A percentile compares a stretch with the other conserved stretches of the same genome.
These are phyloP conservation scores for Serendipita indica DNA, from an alignment of 768 basidiomycete genomes.

Conservation along the genomic window DNA sequence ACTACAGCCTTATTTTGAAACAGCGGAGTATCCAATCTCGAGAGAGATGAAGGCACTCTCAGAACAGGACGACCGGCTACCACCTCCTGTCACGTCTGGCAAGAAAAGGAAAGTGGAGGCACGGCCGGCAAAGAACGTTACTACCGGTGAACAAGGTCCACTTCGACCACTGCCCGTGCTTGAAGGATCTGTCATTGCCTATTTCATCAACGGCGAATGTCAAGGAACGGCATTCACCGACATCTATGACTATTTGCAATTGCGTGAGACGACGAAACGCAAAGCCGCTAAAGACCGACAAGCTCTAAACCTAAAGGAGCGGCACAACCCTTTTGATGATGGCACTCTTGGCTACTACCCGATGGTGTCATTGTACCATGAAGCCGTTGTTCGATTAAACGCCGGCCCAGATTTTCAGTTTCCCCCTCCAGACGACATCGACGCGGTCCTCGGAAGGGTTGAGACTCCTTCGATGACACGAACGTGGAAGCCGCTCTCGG, in stretches of 20 bases:
- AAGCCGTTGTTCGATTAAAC: slow-evolving; percentile 70
- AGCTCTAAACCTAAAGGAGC: slow-evolving; percentile 53
- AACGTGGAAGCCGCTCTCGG: slow-evolving; percentile 66
- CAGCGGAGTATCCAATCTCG: slow-evolving; percentile 68
- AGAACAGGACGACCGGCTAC: slow-evolving; percentile 32
- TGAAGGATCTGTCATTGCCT: slow-evolving; percentile 56
- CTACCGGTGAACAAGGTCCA: slow-evolving; percentile 22
- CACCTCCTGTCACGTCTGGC: slow-evolving; percentile 9
- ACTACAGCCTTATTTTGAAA: slow-evolving; percentile 94
- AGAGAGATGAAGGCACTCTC: slow-evolving; percentile 90
- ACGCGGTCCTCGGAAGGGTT: slow-evolving; percentile 36
- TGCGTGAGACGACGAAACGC: slow-evolving; percentile 45
- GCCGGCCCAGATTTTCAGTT: slow-evolving; percentile 78
- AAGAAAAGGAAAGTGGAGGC: slow-evolving; percentile 10
- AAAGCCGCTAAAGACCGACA: slow-evolving; percentile 50
- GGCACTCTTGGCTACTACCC: slow-evolving; percentile 93
- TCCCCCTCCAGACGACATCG: slow-evolving; percentile 67
- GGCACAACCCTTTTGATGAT: slow-evolving; percentile 79
- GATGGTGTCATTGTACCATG: slow-evolving; percentile 84
- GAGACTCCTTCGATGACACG: slow-evolving; percentile 17
- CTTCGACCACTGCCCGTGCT: slow-evolving; percentile 54
- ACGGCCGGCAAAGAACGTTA: slow-evolving; percentile 14
- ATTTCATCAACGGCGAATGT: slow-evolving; percentile 83
- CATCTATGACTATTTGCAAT: slow-evolving; percentile 77
- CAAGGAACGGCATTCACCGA: slow-evolving; percentile 77